Percentiles rank a stretch among this genome's conserved stretches.
Evolutionary conservation across 2,329 filamentous ascomycete species (phyloP).

Genomic region (Pyrenophora tritici-repentis): DNA sequence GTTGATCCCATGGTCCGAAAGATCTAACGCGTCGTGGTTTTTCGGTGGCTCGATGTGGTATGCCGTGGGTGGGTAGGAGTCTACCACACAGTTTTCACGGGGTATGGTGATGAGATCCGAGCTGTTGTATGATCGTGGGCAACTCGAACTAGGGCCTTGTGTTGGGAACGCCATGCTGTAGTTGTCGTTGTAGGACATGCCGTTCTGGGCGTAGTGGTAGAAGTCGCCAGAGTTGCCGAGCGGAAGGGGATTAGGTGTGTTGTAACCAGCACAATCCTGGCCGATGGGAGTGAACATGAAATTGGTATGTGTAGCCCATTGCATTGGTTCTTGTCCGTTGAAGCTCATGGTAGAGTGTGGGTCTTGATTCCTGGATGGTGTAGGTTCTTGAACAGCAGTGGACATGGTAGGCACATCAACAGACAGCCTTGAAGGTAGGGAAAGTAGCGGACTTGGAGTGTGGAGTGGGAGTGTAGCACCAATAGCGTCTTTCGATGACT

Average conservation of each 20-base stretch:
- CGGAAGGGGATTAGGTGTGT: slow-evolving; percentile 15
- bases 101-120: slow-evolving; percentile 22
- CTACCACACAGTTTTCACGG: slow-evolving; percentile 11
- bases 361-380: slow-evolving; percentile 7
- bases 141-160: slow-evolving; percentile 20
- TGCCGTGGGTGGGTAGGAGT: slow-evolving; percentile 38
- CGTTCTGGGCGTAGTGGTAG: slow-evolving; percentile 28
- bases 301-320: slow-evolving; percentile 28
- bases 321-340: slow-evolving; percentile 21
- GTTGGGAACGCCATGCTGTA: slow-evolving; percentile 27
- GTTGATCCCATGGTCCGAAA: slow-evolving; percentile 25
- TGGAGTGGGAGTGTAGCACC: slow-evolving; percentile 25
- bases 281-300: slow-evolving; percentile 14
- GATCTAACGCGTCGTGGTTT: slow-evolving; percentile 25
- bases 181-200: slow-evolving; percentile 27
- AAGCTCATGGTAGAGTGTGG: slow-evolving; percentile 20
- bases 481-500: slow-evolving; percentile 22
- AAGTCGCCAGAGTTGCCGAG: slow-evolving; percentile 6
- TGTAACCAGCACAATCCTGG: slow-evolving; percentile 19
- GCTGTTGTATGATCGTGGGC: slow-evolving; percentile 31
- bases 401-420: slow-evolving; percentile 19
- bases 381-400: slow-evolving; percentile 17
- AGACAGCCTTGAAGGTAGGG: slow-evolving; percentile 16
- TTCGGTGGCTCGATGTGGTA: slow-evolving; percentile 40
- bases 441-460: slow-evolving; percentile 17